phyloP scores from a whole-genome alignment of 805 yeast species.

The Candida maltosa region DNA sequence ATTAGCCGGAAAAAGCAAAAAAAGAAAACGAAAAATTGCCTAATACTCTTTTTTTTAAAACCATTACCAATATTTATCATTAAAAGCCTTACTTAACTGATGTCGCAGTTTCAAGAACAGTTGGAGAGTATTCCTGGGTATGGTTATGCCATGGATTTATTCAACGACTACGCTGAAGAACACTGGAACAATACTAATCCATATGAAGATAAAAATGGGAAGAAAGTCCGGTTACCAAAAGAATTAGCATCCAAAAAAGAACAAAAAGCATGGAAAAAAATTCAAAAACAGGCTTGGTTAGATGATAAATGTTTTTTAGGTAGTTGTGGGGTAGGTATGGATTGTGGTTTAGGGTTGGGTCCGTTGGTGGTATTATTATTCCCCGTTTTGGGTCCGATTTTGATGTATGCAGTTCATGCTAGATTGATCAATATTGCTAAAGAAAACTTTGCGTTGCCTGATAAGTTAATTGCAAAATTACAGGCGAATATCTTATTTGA shows the following conservation, averaged over 20 bases:
- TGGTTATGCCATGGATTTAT: slow-evolving; percentile 50
- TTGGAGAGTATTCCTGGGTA: slow-evolving; percentile 54
- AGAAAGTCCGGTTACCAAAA: slow-evolving; percentile 58
- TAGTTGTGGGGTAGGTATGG: slow-evolving; percentile 59
- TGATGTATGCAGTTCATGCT: slow-evolving; percentile 77
- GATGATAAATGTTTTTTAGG: slow-evolving; percentile 85
- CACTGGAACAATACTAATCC: slow-evolving; percentile 66
- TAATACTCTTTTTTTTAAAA: not conserved
- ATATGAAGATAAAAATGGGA: slow-evolving; percentile 56
- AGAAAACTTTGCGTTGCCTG: slow-evolving; percentile 54
- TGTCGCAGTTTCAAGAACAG: slow-evolving; percentile 24
- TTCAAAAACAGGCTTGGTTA: slow-evolving; percentile 81
- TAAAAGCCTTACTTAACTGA: slow-evolving; percentile 2
- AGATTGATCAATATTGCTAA: slow-evolving; percentile 63
- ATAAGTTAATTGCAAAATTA: slow-evolving; percentile 59
- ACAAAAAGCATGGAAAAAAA: slow-evolving; percentile 62
- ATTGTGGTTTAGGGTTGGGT: slow-evolving; percentile 75
- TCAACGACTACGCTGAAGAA: slow-evolving; percentile 68
- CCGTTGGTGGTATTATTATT: slow-evolving; percentile 62
- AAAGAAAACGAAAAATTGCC: no score
- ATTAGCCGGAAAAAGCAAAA: no score
- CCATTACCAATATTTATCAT: not conserved
- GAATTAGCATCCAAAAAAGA: slow-evolving; percentile 50
- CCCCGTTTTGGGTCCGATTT: slow-evolving; percentile 82
- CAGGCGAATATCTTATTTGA: slow-evolving; percentile 76